These are phyloP conservation scores for Globisporangium nodosum DNA, from an alignment of 352 stramenopile species.

Conservation along the genomic window DNA sequence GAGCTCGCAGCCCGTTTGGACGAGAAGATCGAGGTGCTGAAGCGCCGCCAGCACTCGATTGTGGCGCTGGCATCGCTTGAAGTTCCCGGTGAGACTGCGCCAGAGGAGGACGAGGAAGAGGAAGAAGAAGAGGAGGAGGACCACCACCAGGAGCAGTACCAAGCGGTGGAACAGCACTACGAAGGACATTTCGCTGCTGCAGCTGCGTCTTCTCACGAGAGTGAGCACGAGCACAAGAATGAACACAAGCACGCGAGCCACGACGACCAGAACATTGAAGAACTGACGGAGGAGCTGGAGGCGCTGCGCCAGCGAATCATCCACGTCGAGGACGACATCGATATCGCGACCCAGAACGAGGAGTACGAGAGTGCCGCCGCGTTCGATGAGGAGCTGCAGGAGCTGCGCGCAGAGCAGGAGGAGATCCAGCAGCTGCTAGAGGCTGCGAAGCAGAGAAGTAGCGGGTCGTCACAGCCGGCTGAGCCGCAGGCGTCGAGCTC, in stretches of 20 bases:
- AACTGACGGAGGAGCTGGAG: slow-evolving; percentile 39
- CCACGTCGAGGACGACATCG: slow-evolving; percentile 61
- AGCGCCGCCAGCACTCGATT: slow-evolving; percentile 41
- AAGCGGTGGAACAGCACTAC: slow-evolving; percentile 16
- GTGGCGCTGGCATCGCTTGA: slow-evolving; percentile 20
- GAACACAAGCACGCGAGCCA: background rate
- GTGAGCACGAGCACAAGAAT: background rate
- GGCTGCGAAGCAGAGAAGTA: slow-evolving; percentile 1
- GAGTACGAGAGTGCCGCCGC: slow-evolving; percentile 55
- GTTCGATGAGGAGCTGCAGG: slow-evolving; percentile 61
- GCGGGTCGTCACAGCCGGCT: background rate
- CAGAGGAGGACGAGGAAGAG: slow-evolving; percentile 13
- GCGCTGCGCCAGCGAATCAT: slow-evolving; percentile 38
- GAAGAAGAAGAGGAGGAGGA: slow-evolving; percentile 18
- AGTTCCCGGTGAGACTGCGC: slow-evolving; percentile 3
- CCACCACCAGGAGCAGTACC: slow-evolving; percentile 14
- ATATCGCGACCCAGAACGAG: slow-evolving; percentile 60
- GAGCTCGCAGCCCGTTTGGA: slow-evolving; percentile 72
- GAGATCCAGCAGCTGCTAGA: slow-evolving; percentile 31
- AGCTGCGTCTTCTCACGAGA: background rate
- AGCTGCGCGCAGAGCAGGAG: slow-evolving; percentile 44
- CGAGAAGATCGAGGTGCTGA: slow-evolving; percentile 61
- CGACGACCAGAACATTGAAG: slow-evolving; percentile 17
- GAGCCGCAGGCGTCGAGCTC: background rate
- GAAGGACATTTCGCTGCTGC: background rate